A percentile compares a stretch with the other conserved stretches of the same genome.
phyloP scores from a whole-genome alignment of 2,329 filamentous ascomycete genomes.

The Aspergillus sp. region DNA sequence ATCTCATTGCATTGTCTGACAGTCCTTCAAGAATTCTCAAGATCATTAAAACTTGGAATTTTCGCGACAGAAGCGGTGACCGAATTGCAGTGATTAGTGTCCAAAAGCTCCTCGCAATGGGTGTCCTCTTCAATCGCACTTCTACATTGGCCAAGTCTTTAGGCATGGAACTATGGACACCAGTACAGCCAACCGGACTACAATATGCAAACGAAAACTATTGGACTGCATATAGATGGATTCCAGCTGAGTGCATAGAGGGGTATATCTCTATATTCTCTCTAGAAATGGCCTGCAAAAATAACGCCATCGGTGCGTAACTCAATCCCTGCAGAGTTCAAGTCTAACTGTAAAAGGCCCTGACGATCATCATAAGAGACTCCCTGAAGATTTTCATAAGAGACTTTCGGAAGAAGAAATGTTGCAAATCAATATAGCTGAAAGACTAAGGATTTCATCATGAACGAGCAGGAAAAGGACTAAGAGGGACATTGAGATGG shows the following conservation, averaged over 20 bases:
- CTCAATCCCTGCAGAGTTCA: too few relatives aligned
- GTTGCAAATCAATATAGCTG: too few relatives aligned
- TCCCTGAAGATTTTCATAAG: too few relatives aligned
- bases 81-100: conserved; percentile 7
- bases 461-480: too few relatives aligned
- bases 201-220: conserved; percentile 5
- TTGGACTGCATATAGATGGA: conserved; percentile 7
- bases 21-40: conserved; percentile 4
- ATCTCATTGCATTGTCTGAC: conserved; percentile 7
- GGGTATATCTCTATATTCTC: too few relatives aligned
- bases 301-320: too few relatives aligned
- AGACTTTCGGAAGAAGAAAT: too few relatives aligned
- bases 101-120: conserved; percentile 7
- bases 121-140: conserved; percentile 6
- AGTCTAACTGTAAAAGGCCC: too few relatives aligned
- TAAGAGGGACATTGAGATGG: too few relatives aligned
- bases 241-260: conserved; percentile 2
- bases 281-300: too few relatives aligned
- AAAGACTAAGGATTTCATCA: too few relatives aligned
- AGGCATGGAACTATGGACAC: conserved; percentile 1
- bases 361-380: too few relatives aligned
- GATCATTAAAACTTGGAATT: conserved; percentile 4
- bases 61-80: conserved; percentile 2
- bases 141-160: conserved; percentile 5
- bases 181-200: not conserved